Evolutionary conservation across 306 rosid species (phyloP).

Genomic region (Purshia tridentata): DNA sequence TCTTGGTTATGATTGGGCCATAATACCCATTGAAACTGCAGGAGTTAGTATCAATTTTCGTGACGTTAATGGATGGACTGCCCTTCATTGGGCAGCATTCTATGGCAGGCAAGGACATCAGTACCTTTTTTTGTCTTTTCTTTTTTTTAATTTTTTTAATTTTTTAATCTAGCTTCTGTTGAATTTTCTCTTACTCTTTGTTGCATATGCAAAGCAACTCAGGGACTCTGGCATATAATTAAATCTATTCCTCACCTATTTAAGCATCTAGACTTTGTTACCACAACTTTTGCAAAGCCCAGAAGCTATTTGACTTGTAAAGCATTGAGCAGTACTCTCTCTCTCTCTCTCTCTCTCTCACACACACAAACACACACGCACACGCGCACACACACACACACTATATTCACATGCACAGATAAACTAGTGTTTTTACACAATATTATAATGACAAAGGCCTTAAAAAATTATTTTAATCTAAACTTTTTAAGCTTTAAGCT

Average conservation of each 20-base stretch:
- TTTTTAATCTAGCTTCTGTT: not conserved
- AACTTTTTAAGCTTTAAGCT: conserved; percentile 8
- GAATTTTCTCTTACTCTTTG: conserved; percentile 6
- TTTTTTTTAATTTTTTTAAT: conserved; percentile 1
- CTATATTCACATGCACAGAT: not conserved
- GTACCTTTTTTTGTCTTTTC: conserved; percentile 13
- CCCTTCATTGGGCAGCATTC: conserved; percentile 90
- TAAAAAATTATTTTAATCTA: not conserved
- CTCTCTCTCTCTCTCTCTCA: no score
- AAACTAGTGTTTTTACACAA: not conserved
- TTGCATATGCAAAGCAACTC: not conserved
- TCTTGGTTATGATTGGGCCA: conserved; percentile 86
- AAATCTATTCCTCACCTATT: not conserved
- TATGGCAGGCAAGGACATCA: conserved; percentile 66
- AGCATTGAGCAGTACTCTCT: not conserved
- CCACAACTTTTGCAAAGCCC: not conserved
- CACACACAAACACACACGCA: not conserved
- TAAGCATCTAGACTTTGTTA: conserved; percentile 1
- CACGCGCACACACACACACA: not conserved
- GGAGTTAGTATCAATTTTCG: conserved; percentile 88
- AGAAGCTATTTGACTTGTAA: not conserved
- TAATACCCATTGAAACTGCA: conserved; percentile 60
- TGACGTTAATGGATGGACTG: conserved; percentile 87
- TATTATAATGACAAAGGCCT: not conserved
- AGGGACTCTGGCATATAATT: not conserved